These are phyloP conservation scores for Xylaria acuta DNA, from an alignment of 495 filamentous ascomycete species.

Conservation along the genomic window DNA sequence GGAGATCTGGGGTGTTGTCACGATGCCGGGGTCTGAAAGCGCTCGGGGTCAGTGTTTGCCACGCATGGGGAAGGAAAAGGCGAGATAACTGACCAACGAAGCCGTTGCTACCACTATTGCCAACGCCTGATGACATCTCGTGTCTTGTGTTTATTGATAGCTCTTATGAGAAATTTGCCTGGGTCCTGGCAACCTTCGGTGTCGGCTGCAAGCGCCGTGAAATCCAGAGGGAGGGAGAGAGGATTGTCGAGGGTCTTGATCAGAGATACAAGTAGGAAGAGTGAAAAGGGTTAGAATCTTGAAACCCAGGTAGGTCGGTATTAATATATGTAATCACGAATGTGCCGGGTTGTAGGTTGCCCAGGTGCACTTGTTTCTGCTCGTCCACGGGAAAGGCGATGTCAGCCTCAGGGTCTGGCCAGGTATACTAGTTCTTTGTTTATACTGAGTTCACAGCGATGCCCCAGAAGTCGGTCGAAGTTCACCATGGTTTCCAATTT, in stretches of 20 bases:
- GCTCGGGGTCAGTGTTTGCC: neutral
- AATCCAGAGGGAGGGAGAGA: neutral
- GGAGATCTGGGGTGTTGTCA: conserved; percentile 43
- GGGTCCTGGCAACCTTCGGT: neutral
- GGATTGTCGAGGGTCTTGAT: neutral
- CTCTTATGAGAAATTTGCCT: neutral
- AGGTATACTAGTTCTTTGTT: neutral
- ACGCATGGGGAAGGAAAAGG: neutral
- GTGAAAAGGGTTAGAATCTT: too few species aligned
- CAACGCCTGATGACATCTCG: conserved; percentile 16
- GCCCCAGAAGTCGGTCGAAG: neutral
- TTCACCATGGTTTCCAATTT: neutral
- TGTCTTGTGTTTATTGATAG: neutral
- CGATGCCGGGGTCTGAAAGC: conserved; percentile 38
- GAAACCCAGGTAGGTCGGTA: neutral
- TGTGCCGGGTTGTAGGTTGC: neutral
- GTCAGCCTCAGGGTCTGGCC: neutral
- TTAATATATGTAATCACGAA: neutral
- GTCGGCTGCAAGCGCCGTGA: neutral
- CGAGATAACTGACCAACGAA: conserved; percentile 19
- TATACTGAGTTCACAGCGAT: neutral
- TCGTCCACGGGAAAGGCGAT: neutral
- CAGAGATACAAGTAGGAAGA: neutral
- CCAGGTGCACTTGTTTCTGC: neutral
- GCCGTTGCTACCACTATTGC: conserved; percentile 16